A percentile compares a stretch with the other conserved stretches of the same genome.
phyloP scores from a whole-genome alignment of 176 grass and related monocot species.

The Canna indica region DNA sequence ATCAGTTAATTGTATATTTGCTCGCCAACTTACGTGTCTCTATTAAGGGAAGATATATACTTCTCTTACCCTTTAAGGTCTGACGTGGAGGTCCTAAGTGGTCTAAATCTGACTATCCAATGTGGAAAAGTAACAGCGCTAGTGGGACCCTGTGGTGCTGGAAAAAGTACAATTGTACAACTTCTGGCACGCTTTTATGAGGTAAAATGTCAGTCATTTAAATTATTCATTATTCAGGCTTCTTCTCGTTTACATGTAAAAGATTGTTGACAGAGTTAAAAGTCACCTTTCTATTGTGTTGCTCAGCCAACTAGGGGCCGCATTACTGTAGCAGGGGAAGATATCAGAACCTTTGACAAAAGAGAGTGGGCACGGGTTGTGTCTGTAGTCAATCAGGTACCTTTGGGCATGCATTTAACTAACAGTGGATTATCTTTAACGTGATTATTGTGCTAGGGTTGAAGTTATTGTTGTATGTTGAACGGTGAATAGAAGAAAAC shows the following conservation, averaged over 20 bases:
- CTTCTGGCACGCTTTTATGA: conserved; percentile 93
- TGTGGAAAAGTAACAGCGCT: conserved; percentile 92
- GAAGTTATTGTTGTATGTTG: not conserved
- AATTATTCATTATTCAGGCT: not conserved
- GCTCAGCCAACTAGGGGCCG: conserved; percentile 73
- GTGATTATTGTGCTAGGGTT: not conserved
- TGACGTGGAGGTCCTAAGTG: conserved; percentile 82
- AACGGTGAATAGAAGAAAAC: too few species aligned
- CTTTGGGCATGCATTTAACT: not conserved
- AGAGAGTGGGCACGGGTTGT: conserved; percentile 86
- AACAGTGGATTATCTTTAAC: not conserved
- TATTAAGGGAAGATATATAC: conserved; percentile 61
- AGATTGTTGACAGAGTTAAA: not conserved
- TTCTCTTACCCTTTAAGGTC: conserved; percentile 91
- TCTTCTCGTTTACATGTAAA: conserved; percentile 3
- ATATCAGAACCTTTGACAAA: conserved; percentile 90
- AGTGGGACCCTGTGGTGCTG: conserved; percentile 86
- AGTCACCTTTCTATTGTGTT: not conserved
- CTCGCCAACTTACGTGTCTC: conserved; percentile 14
- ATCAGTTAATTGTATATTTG: not conserved
- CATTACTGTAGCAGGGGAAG: conserved; percentile 88
- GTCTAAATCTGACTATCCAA: conserved; percentile 66
- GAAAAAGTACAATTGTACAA: conserved; percentile 96
- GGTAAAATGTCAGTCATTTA: conserved; percentile 26
- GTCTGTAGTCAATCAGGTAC: conserved; percentile 92